These are phyloP conservation scores for Tulasnella calospora DNA, from an alignment of 768 basidiomycete species.

Conservation along the genomic window DNA sequence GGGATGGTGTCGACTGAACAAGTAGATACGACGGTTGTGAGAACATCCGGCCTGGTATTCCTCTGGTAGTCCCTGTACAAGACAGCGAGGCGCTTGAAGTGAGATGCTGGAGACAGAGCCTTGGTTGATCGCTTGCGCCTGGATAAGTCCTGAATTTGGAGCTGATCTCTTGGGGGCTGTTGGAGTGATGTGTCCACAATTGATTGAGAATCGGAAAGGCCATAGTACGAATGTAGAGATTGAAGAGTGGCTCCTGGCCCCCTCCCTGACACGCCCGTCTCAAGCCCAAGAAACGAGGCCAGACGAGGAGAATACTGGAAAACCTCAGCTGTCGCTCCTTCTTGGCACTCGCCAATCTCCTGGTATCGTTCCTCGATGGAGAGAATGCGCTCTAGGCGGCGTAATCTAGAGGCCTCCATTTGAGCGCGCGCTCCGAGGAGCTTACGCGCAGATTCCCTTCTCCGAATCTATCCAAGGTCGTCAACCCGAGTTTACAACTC, in stretches of 20 bases:
- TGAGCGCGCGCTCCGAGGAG: neutral
- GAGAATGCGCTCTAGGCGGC: neutral
- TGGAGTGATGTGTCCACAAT: neutral
- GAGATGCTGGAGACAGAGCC: neutral
- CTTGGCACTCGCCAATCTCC: neutral
- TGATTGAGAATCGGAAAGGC: too few species aligned
- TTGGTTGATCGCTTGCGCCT: neutral
- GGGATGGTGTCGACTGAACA: neutral
- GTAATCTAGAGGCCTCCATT: neutral
- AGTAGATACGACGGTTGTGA: neutral
- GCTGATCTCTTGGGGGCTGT: neutral
- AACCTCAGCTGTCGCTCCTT: neutral
- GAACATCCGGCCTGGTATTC: neutral
- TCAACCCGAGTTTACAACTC: neutral
- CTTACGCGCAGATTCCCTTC: neutral
- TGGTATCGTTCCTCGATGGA: neutral
- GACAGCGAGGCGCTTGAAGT: conserved; percentile 10
- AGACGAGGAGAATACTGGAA: neutral
- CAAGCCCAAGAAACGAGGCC: neutral
- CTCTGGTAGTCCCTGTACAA: conserved; percentile 10
- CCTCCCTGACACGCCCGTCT: too few species aligned
- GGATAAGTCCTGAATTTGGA: neutral
- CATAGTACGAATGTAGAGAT: too few species aligned
- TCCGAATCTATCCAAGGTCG: neutral
- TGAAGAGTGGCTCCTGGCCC: too few species aligned